These are phyloP conservation scores for Acacia acuminata DNA, from an alignment of 306 rosid genomes.

Conservation along the genomic window DNA sequence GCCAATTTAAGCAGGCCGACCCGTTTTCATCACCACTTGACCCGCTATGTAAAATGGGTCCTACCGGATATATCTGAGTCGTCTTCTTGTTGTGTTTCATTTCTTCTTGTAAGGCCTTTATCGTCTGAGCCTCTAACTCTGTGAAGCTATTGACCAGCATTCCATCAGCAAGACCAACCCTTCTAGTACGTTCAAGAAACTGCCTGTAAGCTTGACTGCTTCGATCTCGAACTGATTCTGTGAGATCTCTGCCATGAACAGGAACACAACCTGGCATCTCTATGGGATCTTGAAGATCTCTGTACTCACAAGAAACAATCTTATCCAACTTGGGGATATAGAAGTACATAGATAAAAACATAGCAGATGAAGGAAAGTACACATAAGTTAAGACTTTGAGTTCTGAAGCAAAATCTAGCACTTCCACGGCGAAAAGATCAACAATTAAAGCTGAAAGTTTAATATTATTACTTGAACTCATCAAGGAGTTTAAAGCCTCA, in stretches of 20 bases:
- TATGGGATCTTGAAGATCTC: constrained; percentile 13
- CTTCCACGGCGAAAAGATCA: constrained; percentile 14
- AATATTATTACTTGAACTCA: background rate
- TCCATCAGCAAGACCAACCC: constrained; percentile 17
- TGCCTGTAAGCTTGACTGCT: constrained; percentile 1
- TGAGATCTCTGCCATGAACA: background rate
- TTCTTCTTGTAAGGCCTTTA: constrained; percentile 24
- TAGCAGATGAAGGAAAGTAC: constrained; percentile 12
- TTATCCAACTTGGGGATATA: constrained; percentile 10
- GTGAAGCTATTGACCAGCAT: constrained; percentile 27
- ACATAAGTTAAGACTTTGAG: background rate
- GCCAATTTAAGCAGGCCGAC: background rate
- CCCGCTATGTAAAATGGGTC: constrained; percentile 2
- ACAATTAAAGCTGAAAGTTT: constrained; percentile 3
- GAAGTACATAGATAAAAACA: background rate
- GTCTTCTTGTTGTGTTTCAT: background rate
- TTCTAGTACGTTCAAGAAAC: background rate
- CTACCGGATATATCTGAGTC: background rate
- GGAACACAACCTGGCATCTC: constrained; percentile 4
- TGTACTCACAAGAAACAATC: constrained; percentile 12
- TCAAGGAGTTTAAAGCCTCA: background rate
- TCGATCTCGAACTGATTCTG: background rate
- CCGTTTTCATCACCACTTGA: background rate
- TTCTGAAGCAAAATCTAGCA: constrained; percentile 1
- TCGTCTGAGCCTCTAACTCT: constrained; percentile 22